A percentile compares a stretch with the other conserved stretches of the same genome.
Evolutionary conservation across 2,329 filamentous ascomycete genomes (phyloP).

Genomic region (Cordyceps javanica): DNA sequence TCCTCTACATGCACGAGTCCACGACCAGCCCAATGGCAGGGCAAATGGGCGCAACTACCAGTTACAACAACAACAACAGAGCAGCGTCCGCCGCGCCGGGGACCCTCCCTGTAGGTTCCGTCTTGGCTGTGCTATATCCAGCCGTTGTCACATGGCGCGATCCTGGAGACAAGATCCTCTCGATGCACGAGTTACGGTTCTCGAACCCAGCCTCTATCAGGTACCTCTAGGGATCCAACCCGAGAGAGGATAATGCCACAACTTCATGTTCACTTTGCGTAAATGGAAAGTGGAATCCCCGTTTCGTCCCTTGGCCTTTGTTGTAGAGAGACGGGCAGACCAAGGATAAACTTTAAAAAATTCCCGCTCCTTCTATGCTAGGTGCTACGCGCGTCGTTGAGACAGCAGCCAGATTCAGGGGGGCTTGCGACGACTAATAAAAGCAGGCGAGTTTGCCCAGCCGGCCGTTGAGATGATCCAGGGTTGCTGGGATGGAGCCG

Average conservation of each 20-base stretch:
- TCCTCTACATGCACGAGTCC: background rate
- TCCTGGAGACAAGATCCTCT: background rate
- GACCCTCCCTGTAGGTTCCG: background rate
- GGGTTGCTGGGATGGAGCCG: background rate
- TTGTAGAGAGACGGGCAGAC: background rate
- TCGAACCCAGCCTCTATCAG: too few species aligned
- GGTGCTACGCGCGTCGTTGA: background rate
- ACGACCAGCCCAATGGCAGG: background rate
- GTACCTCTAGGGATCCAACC: too few species aligned
- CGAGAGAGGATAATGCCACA: background rate
- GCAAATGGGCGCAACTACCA: too few species aligned
- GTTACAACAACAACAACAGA: too few species aligned
- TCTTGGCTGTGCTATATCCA: background rate
- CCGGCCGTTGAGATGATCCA: constrained; percentile 6
- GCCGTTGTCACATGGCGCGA: background rate
- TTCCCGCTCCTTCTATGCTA: background rate
- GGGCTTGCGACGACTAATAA: background rate
- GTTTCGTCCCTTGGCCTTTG: background rate
- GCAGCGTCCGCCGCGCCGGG: background rate
- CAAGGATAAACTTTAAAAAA: background rate
- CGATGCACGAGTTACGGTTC: background rate
- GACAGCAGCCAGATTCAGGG: background rate
- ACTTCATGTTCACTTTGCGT: background rate
- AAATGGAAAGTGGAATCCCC: background rate
- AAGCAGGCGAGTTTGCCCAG: background rate